Evolutionary conservation across 176 grass and related monocot genomes (phyloP).

Genomic region (Carex cristatella): DNA sequence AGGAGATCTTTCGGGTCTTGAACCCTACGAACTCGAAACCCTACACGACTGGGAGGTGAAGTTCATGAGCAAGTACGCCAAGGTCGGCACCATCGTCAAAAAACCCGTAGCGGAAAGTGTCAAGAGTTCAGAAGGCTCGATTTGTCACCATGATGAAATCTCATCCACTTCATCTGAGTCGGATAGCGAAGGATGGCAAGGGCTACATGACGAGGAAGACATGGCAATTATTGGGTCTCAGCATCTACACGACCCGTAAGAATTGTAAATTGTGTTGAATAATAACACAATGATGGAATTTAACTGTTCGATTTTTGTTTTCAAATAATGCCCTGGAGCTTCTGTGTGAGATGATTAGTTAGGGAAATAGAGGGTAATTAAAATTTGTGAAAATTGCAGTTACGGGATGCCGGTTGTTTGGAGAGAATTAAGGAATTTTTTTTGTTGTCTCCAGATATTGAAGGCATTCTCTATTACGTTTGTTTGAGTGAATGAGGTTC

Average conservation of each 20-base stretch:
- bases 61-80: conserved; percentile 72
- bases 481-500: background rate
- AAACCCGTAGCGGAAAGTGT: background rate
- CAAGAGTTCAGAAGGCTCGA: background rate
- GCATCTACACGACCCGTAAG: background rate
- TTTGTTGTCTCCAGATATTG: background rate
- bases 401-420: background rate
- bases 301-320: background rate
- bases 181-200: background rate
- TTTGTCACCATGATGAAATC: background rate
- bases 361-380: background rate
- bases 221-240: background rate
- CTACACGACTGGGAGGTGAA: conserved; percentile 76
- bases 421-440: conserved; percentile 3
- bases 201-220: background rate
- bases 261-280: background rate
- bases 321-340: background rate
- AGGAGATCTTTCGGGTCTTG: conserved; percentile 70
- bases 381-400: background rate
- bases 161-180: conserved; percentile 22
- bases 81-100: conserved; percentile 53
- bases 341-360: background rate
- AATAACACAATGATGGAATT: background rate
- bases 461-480: background rate
- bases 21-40: conserved; percentile 49